Evolutionary conservation across 2,329 filamentous ascomycete species (phyloP).

Genomic region (Cordyceps cicadae): DNA sequence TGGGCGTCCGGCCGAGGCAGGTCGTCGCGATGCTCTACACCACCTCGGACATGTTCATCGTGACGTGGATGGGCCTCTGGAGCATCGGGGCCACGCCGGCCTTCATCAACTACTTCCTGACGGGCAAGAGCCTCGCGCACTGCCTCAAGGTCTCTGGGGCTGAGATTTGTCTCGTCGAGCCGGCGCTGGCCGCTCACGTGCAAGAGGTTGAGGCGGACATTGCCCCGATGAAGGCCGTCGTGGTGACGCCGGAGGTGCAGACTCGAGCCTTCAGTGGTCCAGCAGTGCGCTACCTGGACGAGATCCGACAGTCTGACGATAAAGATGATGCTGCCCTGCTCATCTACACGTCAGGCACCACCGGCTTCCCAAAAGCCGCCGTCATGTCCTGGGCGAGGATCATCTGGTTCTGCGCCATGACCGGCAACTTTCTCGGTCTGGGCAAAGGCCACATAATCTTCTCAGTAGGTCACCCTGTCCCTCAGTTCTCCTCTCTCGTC

Average conservation of each 20-base stretch:
- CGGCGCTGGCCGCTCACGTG: conserved; percentile 44
- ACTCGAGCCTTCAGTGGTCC: not conserved
- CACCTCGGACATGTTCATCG: conserved; percentile 72
- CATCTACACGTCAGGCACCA: conserved; percentile 72
- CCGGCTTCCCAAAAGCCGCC: conserved; percentile 65
- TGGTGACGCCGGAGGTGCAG: not conserved
- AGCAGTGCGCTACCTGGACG: not conserved
- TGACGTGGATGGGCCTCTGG: conserved; percentile 72
- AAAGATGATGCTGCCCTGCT: conserved; percentile 46
- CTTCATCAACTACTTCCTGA: conserved; percentile 81
- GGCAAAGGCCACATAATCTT: conserved; percentile 37
- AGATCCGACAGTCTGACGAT: not conserved
- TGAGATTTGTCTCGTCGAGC: conserved; percentile 63
- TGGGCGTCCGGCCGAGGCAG: conserved; percentile 59
- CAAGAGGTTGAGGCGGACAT: conserved; percentile 49
- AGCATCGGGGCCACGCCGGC: conserved; percentile 74
- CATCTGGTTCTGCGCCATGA: conserved; percentile 32
- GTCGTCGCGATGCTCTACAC: conserved; percentile 75
- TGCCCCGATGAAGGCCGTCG: conserved; percentile 16
- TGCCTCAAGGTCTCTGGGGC: conserved; percentile 62
- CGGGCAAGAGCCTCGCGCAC: conserved; percentile 62
- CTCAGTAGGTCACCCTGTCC: not conserved
- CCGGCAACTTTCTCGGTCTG: conserved; percentile 47
- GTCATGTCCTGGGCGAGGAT: conserved; percentile 59
- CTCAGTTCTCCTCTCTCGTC: not conserved